phyloP scores from a whole-genome alignment of 1,139 yeast genomes.

The Hansenula lynferdii region DNA sequence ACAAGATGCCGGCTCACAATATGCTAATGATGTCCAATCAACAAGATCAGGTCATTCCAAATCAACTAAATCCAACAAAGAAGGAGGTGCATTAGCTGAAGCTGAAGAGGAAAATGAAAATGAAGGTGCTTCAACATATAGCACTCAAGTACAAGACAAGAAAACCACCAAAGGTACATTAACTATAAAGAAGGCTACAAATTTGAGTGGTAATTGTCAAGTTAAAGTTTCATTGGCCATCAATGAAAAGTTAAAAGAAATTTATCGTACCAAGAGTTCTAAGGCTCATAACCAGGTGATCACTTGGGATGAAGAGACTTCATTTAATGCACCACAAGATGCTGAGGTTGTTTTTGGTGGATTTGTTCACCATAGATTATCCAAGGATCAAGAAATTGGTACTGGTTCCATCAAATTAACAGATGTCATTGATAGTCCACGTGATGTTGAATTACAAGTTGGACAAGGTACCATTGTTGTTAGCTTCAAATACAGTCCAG shows the following conservation, averaged over 20 bases:
- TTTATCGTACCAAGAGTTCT: constrained; percentile 59
- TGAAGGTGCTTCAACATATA: constrained; percentile 12
- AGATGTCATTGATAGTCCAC: constrained; percentile 28
- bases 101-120: constrained; percentile 4
- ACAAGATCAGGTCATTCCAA: constrained; percentile 11
- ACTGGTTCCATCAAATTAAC: constrained; percentile 39
- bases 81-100: constrained; percentile 7
- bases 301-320: constrained; percentile 60
- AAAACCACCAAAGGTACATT: constrained; percentile 40
- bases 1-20: constrained; percentile 3
- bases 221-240: constrained; percentile 51
- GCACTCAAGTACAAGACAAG: constrained; percentile 13
- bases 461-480: constrained; percentile 21
- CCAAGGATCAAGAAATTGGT: constrained; percentile 65
- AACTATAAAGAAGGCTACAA: constrained; percentile 37
- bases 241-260: constrained; percentile 47
- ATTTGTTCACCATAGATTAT: constrained; percentile 67
- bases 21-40: constrained; percentile 13
- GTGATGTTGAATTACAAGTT: constrained; percentile 18
- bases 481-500: constrained; percentile 22
- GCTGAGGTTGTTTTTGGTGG: constrained; percentile 56
- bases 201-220: constrained; percentile 35
- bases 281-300: constrained; percentile 46
- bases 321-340: constrained; percentile 62
- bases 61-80: constrained; percentile 1